Conservation (phyloP, 164 flowering plant genomes). For the Liquidambar formosana region DNA sequence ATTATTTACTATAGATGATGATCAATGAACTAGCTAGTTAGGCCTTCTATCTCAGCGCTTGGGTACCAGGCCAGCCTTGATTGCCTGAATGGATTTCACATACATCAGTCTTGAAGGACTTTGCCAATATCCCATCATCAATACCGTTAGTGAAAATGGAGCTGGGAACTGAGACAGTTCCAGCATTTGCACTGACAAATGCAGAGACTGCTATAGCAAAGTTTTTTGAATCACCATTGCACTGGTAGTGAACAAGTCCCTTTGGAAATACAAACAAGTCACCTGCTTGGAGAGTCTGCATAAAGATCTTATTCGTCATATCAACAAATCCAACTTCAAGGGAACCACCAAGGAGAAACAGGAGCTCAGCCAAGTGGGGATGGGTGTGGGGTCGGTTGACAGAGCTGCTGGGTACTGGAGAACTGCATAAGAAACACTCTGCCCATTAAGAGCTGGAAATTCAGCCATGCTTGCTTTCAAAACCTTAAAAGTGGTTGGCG, state of each 20-base stretch:
- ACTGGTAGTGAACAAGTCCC: slow-evolving; percentile 5
- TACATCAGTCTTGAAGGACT: slow-evolving; percentile 1
- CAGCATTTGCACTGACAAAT: neutral
- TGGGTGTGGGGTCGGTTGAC: too few relatives aligned
- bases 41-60: too few relatives aligned
- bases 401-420: neutral
- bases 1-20: too few relatives aligned
- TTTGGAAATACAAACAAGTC: neutral
- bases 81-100: neutral
- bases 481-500: neutral
- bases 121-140: neutral
- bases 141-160: neutral
- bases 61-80: neutral
- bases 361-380: neutral
- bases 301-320: neutral
- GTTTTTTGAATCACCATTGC: neutral
- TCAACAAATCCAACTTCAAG: slow-evolving; percentile 3
- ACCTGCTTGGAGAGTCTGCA: neutral
- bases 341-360: neutral
- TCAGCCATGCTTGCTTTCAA: too few relatives aligned
- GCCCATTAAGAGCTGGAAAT: neutral
- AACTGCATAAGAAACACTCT: neutral
- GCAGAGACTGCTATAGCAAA: neutral
- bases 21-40: too few relatives aligned
- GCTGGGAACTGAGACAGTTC: slow-evolving; percentile 3